phyloP scores from a whole-genome alignment of 129 eudicot species.

The Lactuca sativa region DNA sequence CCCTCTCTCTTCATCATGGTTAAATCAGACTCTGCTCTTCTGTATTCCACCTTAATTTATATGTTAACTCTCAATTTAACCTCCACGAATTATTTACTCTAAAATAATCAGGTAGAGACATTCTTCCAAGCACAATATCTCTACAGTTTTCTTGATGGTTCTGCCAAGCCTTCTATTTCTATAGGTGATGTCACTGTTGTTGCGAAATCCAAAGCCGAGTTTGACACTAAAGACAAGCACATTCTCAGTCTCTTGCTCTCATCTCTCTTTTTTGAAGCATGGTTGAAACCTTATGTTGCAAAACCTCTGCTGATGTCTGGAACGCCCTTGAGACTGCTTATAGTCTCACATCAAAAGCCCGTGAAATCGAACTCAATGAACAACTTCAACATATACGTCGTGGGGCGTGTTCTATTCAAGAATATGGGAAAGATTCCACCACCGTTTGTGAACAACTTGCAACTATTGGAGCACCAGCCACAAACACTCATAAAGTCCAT shows the following conservation, averaged over 20 bases:
- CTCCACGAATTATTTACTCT: too few species aligned
- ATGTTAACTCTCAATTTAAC: too few species aligned
- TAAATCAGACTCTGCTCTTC: too few species aligned
- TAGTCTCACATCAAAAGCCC: not conserved
- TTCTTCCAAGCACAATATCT: too few species aligned
- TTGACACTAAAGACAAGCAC: too few species aligned
- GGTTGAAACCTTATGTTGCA: not conserved
- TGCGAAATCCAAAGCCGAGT: too few species aligned
- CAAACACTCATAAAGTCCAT: constrained; percentile 2
- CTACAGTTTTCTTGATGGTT: too few species aligned
- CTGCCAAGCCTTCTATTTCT: too few species aligned
- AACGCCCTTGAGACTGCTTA: not conserved
- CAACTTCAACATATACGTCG: not conserved
- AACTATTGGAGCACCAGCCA: constrained; percentile 3
- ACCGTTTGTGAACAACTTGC: constrained; percentile 17
- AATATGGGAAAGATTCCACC: not conserved
- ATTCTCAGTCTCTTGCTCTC: not conserved
- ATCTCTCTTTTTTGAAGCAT: not conserved
- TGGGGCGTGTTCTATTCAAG: not conserved
- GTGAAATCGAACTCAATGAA: not conserved
- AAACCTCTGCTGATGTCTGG: not conserved
- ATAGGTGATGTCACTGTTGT: too few species aligned
- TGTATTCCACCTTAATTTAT: too few species aligned
- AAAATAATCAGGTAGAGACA: too few species aligned
- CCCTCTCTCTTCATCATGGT: too few species aligned